These are phyloP conservation scores for Aschersonia sp. DNA, from an alignment of 2,329 filamentous ascomycete species.

Conservation along the genomic window DNA sequence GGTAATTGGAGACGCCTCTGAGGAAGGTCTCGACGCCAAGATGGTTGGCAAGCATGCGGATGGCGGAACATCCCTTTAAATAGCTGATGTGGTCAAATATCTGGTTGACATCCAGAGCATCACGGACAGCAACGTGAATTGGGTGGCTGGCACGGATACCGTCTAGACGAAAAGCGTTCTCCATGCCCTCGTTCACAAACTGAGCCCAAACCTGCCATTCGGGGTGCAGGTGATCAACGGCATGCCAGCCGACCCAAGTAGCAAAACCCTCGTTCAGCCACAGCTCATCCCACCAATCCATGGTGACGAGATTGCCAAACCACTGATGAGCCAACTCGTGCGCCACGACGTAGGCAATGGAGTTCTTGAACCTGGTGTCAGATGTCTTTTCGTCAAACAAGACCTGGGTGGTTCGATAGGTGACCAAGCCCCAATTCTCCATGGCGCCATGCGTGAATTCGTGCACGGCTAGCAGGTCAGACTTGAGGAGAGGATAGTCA, in stretches of 20 bases:
- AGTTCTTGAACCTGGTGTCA: conserved; percentile 80
- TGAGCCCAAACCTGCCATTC: conserved; percentile 98
- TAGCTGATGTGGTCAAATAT: conserved; percentile 98
- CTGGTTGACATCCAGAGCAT: conserved; percentile 92
- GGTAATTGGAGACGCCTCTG: conserved; percentile 76
- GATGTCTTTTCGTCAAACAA: conserved; percentile 92
- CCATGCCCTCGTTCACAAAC: conserved; percentile 90
- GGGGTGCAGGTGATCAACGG: conserved; percentile 80
- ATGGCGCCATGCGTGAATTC: conserved; percentile 83
- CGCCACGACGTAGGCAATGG: conserved; percentile 94
- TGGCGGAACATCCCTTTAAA: conserved; percentile 87
- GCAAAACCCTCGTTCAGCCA: conserved; percentile 97
- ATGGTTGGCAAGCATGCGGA: conserved; percentile 89
- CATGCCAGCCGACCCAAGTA: conserved; percentile 95
- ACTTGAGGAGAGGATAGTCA: conserved; percentile 86
- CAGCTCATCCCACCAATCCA: conserved; percentile 93
- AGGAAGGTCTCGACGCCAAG: conserved; percentile 81
- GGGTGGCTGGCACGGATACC: conserved; percentile 84
- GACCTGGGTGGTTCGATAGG: conserved; percentile 87
- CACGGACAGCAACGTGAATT: conserved; percentile 87
- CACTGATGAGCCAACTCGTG: conserved; percentile 95
- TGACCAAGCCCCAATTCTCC: conserved; percentile 96
- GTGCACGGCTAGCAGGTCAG: conserved; percentile 79
- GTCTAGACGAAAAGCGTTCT: conserved; percentile 82
- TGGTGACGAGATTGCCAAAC: conserved; percentile 91